phyloP scores from a whole-genome alignment of 2,329 filamentous ascomycete genomes.

The Aphanoascus verrucosus region DNA sequence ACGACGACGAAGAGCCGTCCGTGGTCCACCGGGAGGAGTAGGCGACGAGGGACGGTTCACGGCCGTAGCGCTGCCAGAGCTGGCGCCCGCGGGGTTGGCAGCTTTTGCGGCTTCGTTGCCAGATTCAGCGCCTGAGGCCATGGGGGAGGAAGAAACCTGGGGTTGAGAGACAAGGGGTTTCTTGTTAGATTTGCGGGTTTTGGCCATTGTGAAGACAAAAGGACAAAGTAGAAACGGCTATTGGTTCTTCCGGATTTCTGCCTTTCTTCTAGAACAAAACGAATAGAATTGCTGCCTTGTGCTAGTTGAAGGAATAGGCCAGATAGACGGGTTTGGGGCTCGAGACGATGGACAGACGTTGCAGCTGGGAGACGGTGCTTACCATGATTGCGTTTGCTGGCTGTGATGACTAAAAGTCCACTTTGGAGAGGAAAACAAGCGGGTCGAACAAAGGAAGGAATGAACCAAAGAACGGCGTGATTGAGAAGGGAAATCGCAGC shows the following conservation, averaged over 20 bases:
- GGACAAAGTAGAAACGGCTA: no score
- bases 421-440: neutral
- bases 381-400: slow-evolving; percentile 12
- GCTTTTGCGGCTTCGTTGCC: slow-evolving; percentile 44
- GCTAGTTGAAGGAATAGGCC: neutral
- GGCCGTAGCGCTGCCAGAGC: slow-evolving; percentile 51
- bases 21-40: slow-evolving; percentile 81
- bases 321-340: neutral
- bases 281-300: neutral
- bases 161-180: slow-evolving; percentile 4
- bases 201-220: slow-evolving; percentile 2
- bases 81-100: slow-evolving; percentile 30
- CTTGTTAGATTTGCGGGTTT: slow-evolving; percentile 9
- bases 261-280: neutral
- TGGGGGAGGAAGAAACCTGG: slow-evolving; percentile 32
- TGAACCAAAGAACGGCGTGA: neutral
- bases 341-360: neutral
- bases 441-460: neutral
- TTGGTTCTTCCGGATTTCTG: neutral
- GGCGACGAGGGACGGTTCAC: slow-evolving; percentile 74
- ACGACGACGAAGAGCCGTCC: slow-evolving; percentile 88
- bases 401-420: slow-evolving; percentile 3
- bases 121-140: slow-evolving; percentile 41
- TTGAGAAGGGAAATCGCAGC: neutral
- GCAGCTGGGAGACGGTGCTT: slow-evolving; percentile 2